Evolutionary conservation across 2,329 filamentous ascomycete species (phyloP).

Genomic region (Pseudogymnoascus verrucosus): DNA sequence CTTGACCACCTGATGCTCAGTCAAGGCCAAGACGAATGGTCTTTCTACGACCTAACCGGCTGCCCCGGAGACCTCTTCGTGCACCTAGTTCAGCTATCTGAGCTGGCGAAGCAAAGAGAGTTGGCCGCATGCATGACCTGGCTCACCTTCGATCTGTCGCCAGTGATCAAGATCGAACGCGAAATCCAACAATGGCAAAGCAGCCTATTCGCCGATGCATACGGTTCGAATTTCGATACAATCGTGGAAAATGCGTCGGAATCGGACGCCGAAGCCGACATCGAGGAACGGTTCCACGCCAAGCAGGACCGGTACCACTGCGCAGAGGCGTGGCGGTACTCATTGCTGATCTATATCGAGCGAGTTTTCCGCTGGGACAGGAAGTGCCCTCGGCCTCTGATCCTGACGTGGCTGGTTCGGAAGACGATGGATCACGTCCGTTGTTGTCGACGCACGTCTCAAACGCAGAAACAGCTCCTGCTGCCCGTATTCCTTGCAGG

Average conservation of each 20-base stretch:
- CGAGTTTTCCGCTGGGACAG: constrained; percentile 23
- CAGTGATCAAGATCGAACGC: constrained; percentile 18
- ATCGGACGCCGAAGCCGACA: constrained; percentile 11
- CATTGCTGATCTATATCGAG: constrained; percentile 28
- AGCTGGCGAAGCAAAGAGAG: constrained; percentile 26
- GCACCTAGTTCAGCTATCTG: constrained; percentile 24
- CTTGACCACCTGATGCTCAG: constrained; percentile 18
- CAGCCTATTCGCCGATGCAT: not conserved
- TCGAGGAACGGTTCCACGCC: constrained; percentile 3
- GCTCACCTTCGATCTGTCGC: constrained; percentile 23
- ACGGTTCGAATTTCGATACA: not conserved
- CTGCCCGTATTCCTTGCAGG: constrained; percentile 31
- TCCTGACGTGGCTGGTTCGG: constrained; percentile 22
- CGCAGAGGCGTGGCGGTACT: constrained; percentile 29
- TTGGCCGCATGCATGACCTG: constrained; percentile 26
- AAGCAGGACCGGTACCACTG: constrained; percentile 27
- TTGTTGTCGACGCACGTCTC: constrained; percentile 23
- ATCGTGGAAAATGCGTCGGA: not conserved
- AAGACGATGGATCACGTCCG: constrained; percentile 27
- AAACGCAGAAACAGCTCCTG: constrained; percentile 31
- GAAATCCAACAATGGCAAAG: constrained; percentile 18
- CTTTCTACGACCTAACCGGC: constrained; percentile 29
- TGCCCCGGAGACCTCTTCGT: constrained; percentile 27
- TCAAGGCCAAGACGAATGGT: constrained; percentile 20
- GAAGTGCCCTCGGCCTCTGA: constrained; percentile 11